Conservation (phyloP, 805 yeast genomes). For the Myxozyma lipomycoides region DNA sequence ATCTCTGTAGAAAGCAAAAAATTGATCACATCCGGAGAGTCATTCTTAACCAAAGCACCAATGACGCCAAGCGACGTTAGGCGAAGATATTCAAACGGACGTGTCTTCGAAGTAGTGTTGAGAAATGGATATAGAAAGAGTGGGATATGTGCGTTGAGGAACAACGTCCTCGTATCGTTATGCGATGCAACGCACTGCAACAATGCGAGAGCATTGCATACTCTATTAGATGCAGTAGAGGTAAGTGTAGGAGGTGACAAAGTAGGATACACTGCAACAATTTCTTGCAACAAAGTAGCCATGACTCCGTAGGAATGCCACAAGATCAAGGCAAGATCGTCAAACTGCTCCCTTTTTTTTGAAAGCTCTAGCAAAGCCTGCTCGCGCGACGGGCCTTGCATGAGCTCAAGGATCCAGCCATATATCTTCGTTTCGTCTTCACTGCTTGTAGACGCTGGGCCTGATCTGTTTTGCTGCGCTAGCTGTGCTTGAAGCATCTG, state of each 20-base stretch:
- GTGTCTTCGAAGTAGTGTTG: constrained; percentile 83
- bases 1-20: constrained; percentile 92
- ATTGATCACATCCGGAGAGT: constrained; percentile 89
- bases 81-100: constrained; percentile 90
- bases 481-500: constrained; percentile 7
- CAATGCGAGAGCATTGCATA: constrained; percentile 90
- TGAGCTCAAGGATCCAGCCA: constrained; percentile 84
- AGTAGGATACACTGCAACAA: constrained; percentile 83
- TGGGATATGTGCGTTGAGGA: constrained; percentile 87
- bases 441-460: neutral
- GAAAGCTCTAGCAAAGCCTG: constrained; percentile 90
- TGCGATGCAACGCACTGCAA: constrained; percentile 97
- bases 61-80: constrained; percentile 92
- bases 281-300: constrained; percentile 86
- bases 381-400: constrained; percentile 86
- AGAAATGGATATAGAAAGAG: constrained; percentile 88
- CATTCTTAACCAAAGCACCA: constrained; percentile 95
- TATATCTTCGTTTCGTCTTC: constrained; percentile 43
- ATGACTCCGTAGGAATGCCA: constrained; percentile 98
- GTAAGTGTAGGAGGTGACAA: constrained; percentile 81
- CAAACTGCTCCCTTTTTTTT: constrained; percentile 89
- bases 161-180: constrained; percentile 78
- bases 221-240: constrained; percentile 84
- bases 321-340: constrained; percentile 83
- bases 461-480: neutral